Evolutionary conservation across 179 eudicot genomes (phyloP), one percentile per base, ranked within the genome.

Genomic region (Nepenthes alata): DNA sequence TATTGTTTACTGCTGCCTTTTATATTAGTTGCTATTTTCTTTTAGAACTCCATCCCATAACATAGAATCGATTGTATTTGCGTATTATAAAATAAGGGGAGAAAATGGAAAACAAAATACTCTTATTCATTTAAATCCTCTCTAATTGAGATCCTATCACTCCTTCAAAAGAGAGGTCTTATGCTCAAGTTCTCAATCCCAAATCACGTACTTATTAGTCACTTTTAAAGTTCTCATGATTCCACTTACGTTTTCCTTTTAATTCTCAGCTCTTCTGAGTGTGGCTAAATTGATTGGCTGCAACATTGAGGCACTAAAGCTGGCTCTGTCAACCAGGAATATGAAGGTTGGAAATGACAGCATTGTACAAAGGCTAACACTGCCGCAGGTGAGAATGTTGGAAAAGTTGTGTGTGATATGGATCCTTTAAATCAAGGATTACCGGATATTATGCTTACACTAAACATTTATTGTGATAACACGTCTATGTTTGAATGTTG

Each of bases 261-360:
- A 51, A 48, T 79, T 74, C 77, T 45, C 95, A 93, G 98, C 86
- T 47, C 79, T 93, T 65, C 72, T 55, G 36, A 83, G 80, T 73
- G 98, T 86, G 75, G 93, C 98, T 25, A 73, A 73, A 58, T 68
- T 89, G 74, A 85, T 93, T 58, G 90, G 90, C 60, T 93, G 97
- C 71, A 68, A 77, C 37, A 68, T 69, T 60, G 71, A 65, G 74
- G 91, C 83, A 56, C 75, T 93, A 48, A 77, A 83, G 78, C 86
- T 78, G 57, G 94, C 94, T 62, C 59, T 89, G 66, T 81, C 98
- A 64, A 89, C 89, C 53, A 83, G 85, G 54, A 93, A 90, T 58
- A 90, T 93, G 86, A 81, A 72, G 76, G 91, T 83, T 35, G 67
- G 88, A 58, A 93, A 85, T 49, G 98, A 93, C 59, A 74, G 50